These are phyloP conservation scores for Magnusiomyces magnusii DNA, from an alignment of 1,139 yeast genomes.

Conservation along the genomic window DNA sequence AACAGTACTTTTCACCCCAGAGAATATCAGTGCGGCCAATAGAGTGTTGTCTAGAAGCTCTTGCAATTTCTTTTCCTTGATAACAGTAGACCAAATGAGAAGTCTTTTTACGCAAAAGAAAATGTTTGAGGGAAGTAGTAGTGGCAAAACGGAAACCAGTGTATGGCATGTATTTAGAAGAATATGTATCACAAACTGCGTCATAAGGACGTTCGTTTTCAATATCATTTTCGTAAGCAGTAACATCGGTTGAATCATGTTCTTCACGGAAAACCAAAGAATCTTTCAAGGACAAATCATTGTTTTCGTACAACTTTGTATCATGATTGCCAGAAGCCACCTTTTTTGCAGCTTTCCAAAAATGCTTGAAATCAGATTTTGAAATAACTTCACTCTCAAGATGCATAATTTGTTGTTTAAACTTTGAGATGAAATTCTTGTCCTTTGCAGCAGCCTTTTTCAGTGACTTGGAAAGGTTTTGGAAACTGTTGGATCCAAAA, in stretches of 20 bases:
- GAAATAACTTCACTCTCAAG: background rate
- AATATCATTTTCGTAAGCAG: background rate
- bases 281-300: background rate
- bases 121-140: background rate
- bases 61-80: background rate
- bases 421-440: background rate
- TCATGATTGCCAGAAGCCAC: background rate
- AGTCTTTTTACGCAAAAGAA: background rate
- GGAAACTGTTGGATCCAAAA: background rate
- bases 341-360: background rate
- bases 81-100: constrained; percentile 1
- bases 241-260: background rate
- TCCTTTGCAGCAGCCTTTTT: background rate
- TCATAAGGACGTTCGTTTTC: background rate
- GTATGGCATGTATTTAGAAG: constrained; percentile 1
- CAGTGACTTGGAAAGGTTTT: background rate
- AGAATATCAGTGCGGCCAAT: constrained; percentile 1
- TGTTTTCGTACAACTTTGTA: background rate
- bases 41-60: background rate
- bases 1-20: constrained; percentile 4
- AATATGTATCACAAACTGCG: background rate
- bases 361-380: background rate
- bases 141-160: constrained; percentile 1
- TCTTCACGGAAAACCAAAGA: background rate
- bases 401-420: background rate